Evolutionary conservation across 345 rosid species (phyloP), one percentile per base, ranked within the genome.

Genomic region (Euphorbia lathyris): DNA sequence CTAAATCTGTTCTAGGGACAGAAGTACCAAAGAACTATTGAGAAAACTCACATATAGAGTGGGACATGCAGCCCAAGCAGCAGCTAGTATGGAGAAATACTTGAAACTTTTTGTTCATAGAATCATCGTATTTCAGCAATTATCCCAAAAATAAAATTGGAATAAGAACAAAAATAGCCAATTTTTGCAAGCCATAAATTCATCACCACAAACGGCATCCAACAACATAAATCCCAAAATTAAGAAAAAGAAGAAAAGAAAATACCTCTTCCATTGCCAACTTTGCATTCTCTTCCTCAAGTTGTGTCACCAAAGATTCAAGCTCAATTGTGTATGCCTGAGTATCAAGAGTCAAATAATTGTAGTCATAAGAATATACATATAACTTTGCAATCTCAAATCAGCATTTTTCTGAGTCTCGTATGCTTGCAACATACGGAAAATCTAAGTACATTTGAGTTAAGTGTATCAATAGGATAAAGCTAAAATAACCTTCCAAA

Each of bases 261-360:
- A 2, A 2, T 80, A 87, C 92, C 92, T 82, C 88, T 72, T 87
- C 88, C 58, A 68, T 77, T 65, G 72, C 29, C n/a, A 87, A 72
- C 45, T 74, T 73, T 7, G 88, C 81, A 51, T 83, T 77, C 67
- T 87, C 92, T 71, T 82, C 88, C 81, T 87, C 89, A 70, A 83
- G 68, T 67, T 74, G 86, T 25, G 83, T 77, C 62, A 87, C 92
- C 74, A 75, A 69, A 23, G 84, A 70, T 72, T 87, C 89, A 34
- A 87, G 69, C 73, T 87, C 86, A 65, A 81, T 79, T 0, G 88
- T 87, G 68, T 85, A 84, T 7, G 92, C 92, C 92, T 87, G 51
- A 58, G 58, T 17, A 72, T 40, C 65, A 73, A 38, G 47, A n/a
- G 23, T 36, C 26, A 58, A 43, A 45, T 3, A 57, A 53, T 17